A percentile compares a stretch with the other conserved stretches of the same genome.
phyloP scores from a whole-genome alignment of 169 alveolate species.

The Ichthyophthirius multifiliis region DNA sequence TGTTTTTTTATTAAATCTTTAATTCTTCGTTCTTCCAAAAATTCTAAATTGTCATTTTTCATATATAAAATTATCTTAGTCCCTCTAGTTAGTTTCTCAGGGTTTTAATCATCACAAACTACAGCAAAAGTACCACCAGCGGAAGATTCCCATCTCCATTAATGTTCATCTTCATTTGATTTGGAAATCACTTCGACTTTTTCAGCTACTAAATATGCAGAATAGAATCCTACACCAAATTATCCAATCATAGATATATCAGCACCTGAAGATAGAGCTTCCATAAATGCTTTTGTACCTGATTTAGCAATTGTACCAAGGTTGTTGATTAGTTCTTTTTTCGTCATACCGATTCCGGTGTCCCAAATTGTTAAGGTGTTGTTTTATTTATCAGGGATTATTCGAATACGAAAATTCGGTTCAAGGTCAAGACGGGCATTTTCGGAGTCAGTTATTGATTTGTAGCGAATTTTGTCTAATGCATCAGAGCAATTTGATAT shows the following conservation, averaged over 20 bases:
- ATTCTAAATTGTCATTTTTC: slow-evolving; percentile 97
- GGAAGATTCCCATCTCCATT: slow-evolving; percentile 97
- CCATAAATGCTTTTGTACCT: slow-evolving; percentile 99
- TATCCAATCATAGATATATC: slow-evolving; percentile 99
- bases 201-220: slow-evolving; percentile 98
- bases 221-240: slow-evolving; percentile 99
- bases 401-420: slow-evolving; percentile 93
- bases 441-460: slow-evolving; percentile 96
- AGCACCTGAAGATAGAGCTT: slow-evolving; percentile 97
- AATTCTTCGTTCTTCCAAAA: slow-evolving; percentile 96
- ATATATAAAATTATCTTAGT: slow-evolving; percentile 94
- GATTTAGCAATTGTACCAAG: slow-evolving; percentile 99
- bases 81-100: slow-evolving; percentile 93
- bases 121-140: slow-evolving; percentile 99
- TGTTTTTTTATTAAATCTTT: slow-evolving; percentile 99
- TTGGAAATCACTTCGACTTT: slow-evolving; percentile 96
- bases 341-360: slow-evolving; percentile 99
- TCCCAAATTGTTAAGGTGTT: slow-evolving; percentile 96
- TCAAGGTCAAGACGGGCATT: slow-evolving; percentile 64
- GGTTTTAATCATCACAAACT: no score
- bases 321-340: slow-evolving; percentile 94
- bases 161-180: slow-evolving; percentile 93
- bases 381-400: slow-evolving; percentile 95
- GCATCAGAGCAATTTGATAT: slow-evolving; percentile 99
- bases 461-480: slow-evolving; percentile 97